Evolutionary conservation across 148 eudicot species (phyloP).

Genomic region (Polygonum aviculare): DNA sequence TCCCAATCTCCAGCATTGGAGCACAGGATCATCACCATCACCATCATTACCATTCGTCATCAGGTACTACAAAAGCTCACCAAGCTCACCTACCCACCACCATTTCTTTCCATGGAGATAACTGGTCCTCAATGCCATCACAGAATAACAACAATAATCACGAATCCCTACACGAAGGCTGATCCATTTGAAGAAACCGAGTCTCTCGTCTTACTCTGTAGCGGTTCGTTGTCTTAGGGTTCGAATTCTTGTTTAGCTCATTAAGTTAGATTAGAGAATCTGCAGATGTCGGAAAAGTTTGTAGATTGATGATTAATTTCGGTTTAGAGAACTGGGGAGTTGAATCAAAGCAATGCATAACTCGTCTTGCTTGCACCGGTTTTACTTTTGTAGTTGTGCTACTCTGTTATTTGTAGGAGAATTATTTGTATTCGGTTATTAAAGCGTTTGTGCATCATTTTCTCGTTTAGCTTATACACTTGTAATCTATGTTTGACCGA

Average conservation of each 20-base stretch:
- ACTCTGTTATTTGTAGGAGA: slow-evolving; percentile 7
- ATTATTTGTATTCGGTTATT: background rate
- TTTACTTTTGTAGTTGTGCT: background rate
- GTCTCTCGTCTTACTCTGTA: background rate
- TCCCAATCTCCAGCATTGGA: slow-evolving; percentile 37
- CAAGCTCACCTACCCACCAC: slow-evolving; percentile 15
- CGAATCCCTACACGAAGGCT: background rate
- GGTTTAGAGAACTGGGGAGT: background rate
- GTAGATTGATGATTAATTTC: background rate
- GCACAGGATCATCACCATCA: slow-evolving; percentile 37
- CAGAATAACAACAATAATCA: slow-evolving; percentile 5
- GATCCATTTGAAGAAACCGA: background rate
- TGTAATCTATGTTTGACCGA: no score
- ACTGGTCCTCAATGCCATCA: slow-evolving; percentile 34
- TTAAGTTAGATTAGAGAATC: slow-evolving; percentile 1
- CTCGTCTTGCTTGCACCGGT: background rate
- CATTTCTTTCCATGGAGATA: slow-evolving; percentile 47
- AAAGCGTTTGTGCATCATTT: background rate
- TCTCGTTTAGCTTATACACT: background rate
- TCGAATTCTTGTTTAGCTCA: background rate
- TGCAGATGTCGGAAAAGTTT: background rate
- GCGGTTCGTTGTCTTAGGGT: background rate
- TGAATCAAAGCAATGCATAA: background rate
- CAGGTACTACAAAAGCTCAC: slow-evolving; percentile 21
- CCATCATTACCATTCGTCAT: slow-evolving; percentile 17